Percentiles rank a stretch among this genome's conserved stretches.
phyloP scores from a whole-genome alignment of 176 grass and related monocot genomes.

The Melocanna baccifera region DNA sequence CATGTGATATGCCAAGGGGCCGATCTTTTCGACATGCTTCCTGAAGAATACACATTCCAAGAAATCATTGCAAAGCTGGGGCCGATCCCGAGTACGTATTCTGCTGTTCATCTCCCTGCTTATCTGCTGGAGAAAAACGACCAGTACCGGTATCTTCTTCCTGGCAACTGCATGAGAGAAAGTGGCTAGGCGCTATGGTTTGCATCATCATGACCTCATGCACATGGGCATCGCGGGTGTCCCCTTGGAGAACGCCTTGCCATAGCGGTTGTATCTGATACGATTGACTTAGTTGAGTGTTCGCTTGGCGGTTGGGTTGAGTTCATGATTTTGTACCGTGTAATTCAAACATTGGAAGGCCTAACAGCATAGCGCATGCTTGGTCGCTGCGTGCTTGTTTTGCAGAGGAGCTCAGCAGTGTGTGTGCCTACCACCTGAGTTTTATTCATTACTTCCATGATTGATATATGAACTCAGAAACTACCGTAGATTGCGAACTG shows the following conservation, averaged over 20 bases:
- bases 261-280: slow-evolving; percentile 31
- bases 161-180: slow-evolving; percentile 66
- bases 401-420: slow-evolving; percentile 36
- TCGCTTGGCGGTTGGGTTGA: slow-evolving; percentile 21
- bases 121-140: slow-evolving; percentile 64
- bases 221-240: not conserved
- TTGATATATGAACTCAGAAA: slow-evolving; percentile 60
- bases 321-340: slow-evolving; percentile 38
- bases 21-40: slow-evolving; percentile 88
- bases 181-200: slow-evolving; percentile 46
- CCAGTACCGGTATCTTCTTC: slow-evolving; percentile 75
- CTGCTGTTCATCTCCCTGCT: slow-evolving; percentile 70
- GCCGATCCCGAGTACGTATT: slow-evolving; percentile 71
- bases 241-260: slow-evolving; percentile 20
- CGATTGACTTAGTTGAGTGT: slow-evolving; percentile 41
- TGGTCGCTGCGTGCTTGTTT: slow-evolving; percentile 38
- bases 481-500: slow-evolving; percentile 39
- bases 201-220: slow-evolving; percentile 20
- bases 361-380: slow-evolving; percentile 46
- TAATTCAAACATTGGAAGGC: slow-evolving; percentile 27
- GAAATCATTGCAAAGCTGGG: slow-evolving; percentile 87
- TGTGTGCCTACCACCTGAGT: slow-evolving; percentile 46
- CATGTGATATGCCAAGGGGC: slow-evolving; percentile 74
- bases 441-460: slow-evolving; percentile 48
- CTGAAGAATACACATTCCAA: slow-evolving; percentile 88